Base-by-base conservation (phyloP, 768 basidiomycete species). In the Sarcomyxa edulis region DNA sequence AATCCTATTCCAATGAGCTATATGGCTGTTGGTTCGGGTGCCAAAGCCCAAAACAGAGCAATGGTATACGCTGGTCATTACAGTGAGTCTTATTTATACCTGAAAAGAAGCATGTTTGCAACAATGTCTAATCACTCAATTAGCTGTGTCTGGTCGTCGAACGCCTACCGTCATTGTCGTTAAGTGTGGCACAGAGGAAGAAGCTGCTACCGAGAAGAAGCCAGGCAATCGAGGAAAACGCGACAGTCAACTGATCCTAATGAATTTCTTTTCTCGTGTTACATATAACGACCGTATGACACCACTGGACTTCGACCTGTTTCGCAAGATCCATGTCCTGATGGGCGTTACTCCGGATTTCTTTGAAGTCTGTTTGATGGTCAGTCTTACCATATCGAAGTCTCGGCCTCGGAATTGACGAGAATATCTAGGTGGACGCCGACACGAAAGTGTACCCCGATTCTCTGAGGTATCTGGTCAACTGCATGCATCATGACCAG, bases 11-110 rank as follows among this genome's bases (percentile, higher is more conserved):
- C 95, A 4, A 95, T 98, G 94, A 81, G 74, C 45, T 99, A 97
- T 54, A 63, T 74, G 40, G 88, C 96, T 2, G 91, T 99, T 20
- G 96, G 92, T 2, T 77, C 84, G 7, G 95, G 96, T 2, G 64
- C 78, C 14, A 97, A 98, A 68, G 74, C 72, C 37, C 82, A 93
- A 55, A 99, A 99, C 51, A 75, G 92, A 39, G 95, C 95, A 6
- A 89, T 96, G 89, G 88, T 98, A 14, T 98, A 99, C 68, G 96
- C 96, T 36, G 96, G 96, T n/a, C 95, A 99, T 68, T 97, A 98
- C 62, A 88, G 92, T 94, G 59, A 56, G 91, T 76, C 22, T 25
- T 37, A 33, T 25, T 46, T 24, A 32, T 19, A 31, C 26, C n/a
- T n/a, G 8, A 24, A n/a, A 7, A 30, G 18, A 14, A 10, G 5